Percentiles rank a stretch among this genome's conserved stretches.
phyloP scores from a whole-genome alignment of 1,284 basidiomycete genomes.

The Coniferiporia sulphurascens region DNA sequence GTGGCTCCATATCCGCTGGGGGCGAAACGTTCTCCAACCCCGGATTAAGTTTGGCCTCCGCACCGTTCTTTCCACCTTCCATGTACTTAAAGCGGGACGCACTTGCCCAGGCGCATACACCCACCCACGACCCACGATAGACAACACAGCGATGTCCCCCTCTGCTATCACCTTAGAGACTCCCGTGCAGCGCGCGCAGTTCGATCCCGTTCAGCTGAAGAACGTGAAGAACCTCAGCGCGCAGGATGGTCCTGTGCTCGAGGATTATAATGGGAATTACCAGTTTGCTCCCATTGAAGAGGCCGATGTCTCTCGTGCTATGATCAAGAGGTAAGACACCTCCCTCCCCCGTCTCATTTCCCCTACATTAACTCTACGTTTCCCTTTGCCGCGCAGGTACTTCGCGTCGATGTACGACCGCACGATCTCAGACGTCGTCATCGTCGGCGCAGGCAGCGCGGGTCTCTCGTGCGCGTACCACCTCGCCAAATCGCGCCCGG shows the following conservation, averaged over 20 bases:
- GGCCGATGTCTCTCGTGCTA: slow-evolving; percentile 71
- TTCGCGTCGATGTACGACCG: slow-evolving; percentile 72
- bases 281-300: slow-evolving; percentile 72
- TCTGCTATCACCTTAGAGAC: slow-evolving; percentile 24
- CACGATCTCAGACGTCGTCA: slow-evolving; percentile 72
- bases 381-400: slow-evolving; percentile 39
- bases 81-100: no score
- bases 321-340: slow-evolving; percentile 62
- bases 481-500: slow-evolving; percentile 63
- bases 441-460: slow-evolving; percentile 78
- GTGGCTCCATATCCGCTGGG: no score
- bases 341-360: background rate
- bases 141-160: slow-evolving; percentile 27
- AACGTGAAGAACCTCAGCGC: background rate
- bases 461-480: slow-evolving; percentile 78
- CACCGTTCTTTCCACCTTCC: no score
- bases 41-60: no score
- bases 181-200: no score
- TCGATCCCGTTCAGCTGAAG: no score
- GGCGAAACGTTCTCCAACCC: no score
- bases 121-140: no score
- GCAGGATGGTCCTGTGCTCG: slow-evolving; percentile 28
- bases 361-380: no score
- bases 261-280: slow-evolving; percentile 59
- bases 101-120: no score